These are phyloP conservation scores for Rosa rugosa DNA, from an alignment of 306 rosid species.

Conservation along the genomic window DNA sequence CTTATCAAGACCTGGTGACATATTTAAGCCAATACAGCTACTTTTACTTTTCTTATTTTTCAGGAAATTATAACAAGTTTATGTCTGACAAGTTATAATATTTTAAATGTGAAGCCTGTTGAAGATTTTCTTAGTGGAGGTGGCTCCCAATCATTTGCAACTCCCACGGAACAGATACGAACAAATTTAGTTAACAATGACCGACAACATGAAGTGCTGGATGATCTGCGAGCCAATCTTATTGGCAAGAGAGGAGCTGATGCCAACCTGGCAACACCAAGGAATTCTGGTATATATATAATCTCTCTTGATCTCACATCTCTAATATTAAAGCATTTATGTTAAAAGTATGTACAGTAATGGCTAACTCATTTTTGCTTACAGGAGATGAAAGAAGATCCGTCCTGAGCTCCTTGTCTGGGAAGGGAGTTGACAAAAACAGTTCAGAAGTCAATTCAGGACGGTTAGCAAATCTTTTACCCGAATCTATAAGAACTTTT, in stretches of 20 bases:
- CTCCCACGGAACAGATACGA: conserved; percentile 43
- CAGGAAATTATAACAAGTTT: conserved; percentile 7
- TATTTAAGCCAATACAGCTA: conserved; percentile 40
- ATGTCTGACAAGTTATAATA: conserved; percentile 22
- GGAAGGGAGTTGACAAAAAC: conserved; percentile 39
- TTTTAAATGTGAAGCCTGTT: conserved; percentile 46
- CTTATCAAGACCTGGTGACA: conserved; percentile 36
- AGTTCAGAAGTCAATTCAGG: conserved; percentile 42
- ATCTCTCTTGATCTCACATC: conserved; percentile 15
- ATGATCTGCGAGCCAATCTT: conserved; percentile 40
- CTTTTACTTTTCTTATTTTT: conserved; percentile 20
- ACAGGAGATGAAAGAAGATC: conserved; percentile 43
- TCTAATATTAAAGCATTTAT: neutral
- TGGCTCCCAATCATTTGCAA: conserved; percentile 35
- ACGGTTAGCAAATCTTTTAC: conserved; percentile 42
- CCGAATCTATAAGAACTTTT: neutral
- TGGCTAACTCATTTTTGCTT: conserved; percentile 15
- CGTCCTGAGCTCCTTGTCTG: conserved; percentile 62
- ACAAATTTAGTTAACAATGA: conserved; percentile 23
- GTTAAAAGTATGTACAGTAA: conserved; percentile 11
- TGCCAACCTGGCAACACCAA: conserved; percentile 40
- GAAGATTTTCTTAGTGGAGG: conserved; percentile 51
- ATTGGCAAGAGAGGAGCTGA: conserved; percentile 32
- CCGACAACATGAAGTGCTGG: conserved; percentile 23
- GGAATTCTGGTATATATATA: conserved; percentile 52